Evolutionary conservation across 108 stramenopile genomes (phyloP).

Genomic region (Pseudonitzschia pungens): DNA sequence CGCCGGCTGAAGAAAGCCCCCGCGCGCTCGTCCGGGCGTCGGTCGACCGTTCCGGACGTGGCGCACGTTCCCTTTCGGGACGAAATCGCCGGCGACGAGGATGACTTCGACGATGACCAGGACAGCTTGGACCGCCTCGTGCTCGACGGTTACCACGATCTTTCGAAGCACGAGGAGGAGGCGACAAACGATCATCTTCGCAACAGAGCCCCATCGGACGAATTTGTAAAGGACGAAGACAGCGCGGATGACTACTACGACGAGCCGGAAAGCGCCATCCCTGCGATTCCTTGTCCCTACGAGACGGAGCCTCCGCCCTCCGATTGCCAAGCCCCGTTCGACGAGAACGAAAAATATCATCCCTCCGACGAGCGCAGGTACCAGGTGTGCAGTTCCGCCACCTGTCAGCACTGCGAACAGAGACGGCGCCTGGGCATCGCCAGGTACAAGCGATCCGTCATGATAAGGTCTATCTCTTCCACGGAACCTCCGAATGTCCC

Average conservation of each 20-base stretch:
- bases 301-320: neutral
- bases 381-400: constrained; percentile 39
- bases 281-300: neutral
- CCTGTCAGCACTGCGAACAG: constrained; percentile 37
- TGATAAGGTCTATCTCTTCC: neutral
- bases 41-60: neutral
- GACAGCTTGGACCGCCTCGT: too few species aligned
- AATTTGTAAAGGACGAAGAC: neutral
- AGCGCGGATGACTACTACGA: neutral
- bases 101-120: neutral
- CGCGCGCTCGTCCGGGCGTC: neutral
- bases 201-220: neutral
- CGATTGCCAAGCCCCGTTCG: neutral
- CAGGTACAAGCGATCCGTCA: neutral
- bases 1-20: neutral
- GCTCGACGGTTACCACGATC: neutral
- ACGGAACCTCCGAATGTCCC: neutral
- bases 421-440: constrained; percentile 28
- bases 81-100: neutral
- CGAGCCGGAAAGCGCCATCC: neutral
- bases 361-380: constrained; percentile 14
- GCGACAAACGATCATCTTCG: neutral
- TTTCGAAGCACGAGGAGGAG: neutral
- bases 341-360: constrained; percentile 5
- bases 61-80: constrained; percentile 8